Conservation (phyloP, 306 rosid species). For the Acacia crassicarpa region DNA sequence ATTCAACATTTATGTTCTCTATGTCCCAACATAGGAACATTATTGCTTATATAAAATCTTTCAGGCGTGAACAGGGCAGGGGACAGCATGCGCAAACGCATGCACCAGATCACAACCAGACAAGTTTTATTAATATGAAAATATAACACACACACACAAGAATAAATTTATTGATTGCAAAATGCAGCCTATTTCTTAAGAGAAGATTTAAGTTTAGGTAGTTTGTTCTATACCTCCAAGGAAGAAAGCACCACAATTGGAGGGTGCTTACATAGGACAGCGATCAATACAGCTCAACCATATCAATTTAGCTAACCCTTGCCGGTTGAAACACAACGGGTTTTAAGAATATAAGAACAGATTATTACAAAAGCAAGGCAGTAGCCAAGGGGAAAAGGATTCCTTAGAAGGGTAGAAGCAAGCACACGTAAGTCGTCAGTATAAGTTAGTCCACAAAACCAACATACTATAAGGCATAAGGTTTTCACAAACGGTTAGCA, state of each 20-base stretch:
- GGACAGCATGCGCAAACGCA: background rate
- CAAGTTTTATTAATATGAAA: background rate
- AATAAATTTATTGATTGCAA: background rate
- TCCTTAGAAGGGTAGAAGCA: background rate
- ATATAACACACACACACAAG: background rate
- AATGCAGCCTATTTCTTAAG: background rate
- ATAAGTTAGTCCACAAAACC: background rate
- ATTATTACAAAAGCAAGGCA: background rate
- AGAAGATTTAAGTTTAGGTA: background rate
- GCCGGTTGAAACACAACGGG: background rate
- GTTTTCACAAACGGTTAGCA: background rate
- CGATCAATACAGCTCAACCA: background rate
- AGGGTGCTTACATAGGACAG: background rate
- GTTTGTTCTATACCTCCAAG: background rate
- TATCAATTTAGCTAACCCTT: background rate
- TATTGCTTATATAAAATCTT: conserved; percentile 5
- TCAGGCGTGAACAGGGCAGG: background rate
- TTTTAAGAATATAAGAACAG: background rate
- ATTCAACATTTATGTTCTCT: background rate
- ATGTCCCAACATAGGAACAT: background rate
- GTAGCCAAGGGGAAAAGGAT: background rate
- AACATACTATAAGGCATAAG: background rate
- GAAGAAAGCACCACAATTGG: background rate
- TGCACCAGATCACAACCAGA: background rate
- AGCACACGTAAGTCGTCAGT: background rate